Evolutionary conservation across 805 yeast genomes (phyloP), one percentile per base, ranked within the genome.

Genomic region (Ogataea thermomethanolica): DNA sequence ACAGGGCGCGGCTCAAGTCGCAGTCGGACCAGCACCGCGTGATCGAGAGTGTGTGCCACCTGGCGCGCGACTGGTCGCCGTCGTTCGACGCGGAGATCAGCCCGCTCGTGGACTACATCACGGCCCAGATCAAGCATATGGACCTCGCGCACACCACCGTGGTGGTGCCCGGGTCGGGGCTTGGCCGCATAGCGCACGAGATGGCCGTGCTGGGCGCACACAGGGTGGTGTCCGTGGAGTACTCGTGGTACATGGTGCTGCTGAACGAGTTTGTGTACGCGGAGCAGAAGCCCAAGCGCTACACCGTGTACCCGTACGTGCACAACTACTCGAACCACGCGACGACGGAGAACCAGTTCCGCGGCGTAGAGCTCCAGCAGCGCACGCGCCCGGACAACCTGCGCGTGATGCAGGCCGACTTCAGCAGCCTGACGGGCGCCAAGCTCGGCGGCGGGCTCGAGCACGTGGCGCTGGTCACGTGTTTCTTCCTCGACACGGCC

Each of bases 401-500:
- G 29, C 48, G 49, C 2, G 55, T 78, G 11, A 67, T 69, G 41
- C 73, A 74, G 41, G 83, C 78, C 11, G 89, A 90, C 60, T 88
- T 91, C 55, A 67, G 78, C 32, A 65, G 68, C 35, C 79, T 83
- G 50, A 57, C 62, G 1, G 39, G 69, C 4, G 55, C 60, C 1
- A 49, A 60, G 7, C 34, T 43, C 34, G 39, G 38, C 11, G 33
- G 35, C 4, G 28, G 12, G 10, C 33, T 66, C 31, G 71, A 74
- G 2, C 71, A 71, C 41, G 63, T 83, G 14, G 72, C 82, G 5
- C 67, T 84, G 1, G 75, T 81, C 3, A 72, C 85, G 0, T 83
- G 82, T 4, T 91, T 84, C 56, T 90, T 91, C 63, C 69, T 91
- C 21, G 98, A 91, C 61, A 91, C 98, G 0, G 97, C 97, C 0